Evolutionary conservation across 2,329 filamentous ascomycete species (phyloP).

Genomic region (Niveomyces coronatus): DNA sequence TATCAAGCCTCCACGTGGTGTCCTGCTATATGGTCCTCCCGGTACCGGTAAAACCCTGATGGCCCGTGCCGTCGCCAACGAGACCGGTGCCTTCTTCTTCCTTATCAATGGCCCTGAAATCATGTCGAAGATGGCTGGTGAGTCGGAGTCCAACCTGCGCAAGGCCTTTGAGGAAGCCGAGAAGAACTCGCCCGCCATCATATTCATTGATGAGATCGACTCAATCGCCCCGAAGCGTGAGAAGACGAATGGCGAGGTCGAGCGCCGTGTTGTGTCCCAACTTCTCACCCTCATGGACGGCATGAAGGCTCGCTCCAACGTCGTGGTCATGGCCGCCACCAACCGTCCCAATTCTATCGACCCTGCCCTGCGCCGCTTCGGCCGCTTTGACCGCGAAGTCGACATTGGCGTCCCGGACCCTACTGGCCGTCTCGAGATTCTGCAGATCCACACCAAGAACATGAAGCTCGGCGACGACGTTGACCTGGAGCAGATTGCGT

Average conservation of each 20-base stretch:
- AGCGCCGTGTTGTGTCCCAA: conserved; percentile 96
- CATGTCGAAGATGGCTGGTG: conserved; percentile 99
- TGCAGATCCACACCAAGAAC: conserved; percentile 99
- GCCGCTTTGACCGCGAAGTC: conserved; percentile 97
- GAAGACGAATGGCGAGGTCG: conserved; percentile 98
- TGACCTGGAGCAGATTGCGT: conserved; percentile 89
- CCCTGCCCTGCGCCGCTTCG: conserved; percentile 92
- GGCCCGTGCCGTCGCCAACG: conserved; percentile 97
- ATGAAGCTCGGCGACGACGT: conserved; percentile 98
- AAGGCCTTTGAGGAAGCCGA: conserved; percentile 99
- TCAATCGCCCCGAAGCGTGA: conserved; percentile 99
- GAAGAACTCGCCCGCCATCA: conserved; percentile 98
- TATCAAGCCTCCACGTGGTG: conserved; percentile 98
- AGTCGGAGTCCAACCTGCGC: conserved; percentile 94
- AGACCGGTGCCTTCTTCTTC: conserved; percentile 99
- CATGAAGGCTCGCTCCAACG: conserved; percentile 98
- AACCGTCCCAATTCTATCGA: conserved; percentile 99
- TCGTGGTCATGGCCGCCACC: conserved; percentile 98
- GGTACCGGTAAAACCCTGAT: conserved; percentile 99
- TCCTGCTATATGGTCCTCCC: conserved; percentile 89
- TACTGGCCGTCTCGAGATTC: conserved; percentile 95
- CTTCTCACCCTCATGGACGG: conserved; percentile 97
- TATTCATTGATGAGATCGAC: conserved; percentile 99
- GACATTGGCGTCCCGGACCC: conserved; percentile 98
- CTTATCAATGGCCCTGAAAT: conserved; percentile 98